Base-by-base conservation (phyloP, 2,329 filamentous ascomycete species). In the Beauveria medogensis region DNA sequence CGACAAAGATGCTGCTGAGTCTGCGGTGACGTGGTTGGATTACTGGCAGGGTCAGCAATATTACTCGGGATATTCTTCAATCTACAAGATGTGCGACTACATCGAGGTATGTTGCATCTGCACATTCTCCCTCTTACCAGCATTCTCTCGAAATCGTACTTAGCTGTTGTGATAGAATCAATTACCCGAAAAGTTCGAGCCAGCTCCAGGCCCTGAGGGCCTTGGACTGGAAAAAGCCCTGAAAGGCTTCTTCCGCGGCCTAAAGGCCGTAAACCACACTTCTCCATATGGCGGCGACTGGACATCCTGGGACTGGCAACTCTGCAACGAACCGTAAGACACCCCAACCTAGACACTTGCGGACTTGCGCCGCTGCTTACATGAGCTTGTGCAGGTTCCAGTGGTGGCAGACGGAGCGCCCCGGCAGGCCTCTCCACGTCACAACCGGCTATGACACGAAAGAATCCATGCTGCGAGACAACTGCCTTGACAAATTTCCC, bases 1-100 rank as follows among this genome's bases (percentile, higher is more conserved):
- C 63, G 73, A 74, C 41, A 77, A 80, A 63, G 81, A 84, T 78
- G 77, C n/a, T 68, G 69, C 65, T 70, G 70, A 3, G 65, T 75
- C 20, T 60, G 64, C 1, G 62, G 55, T 12, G 66, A 66, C 0
- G 61, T 73, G 5, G 67, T 63, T 40, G 56, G 37, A 0, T 77
- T 73, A 9, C 2, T 56, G 54, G 77, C 77, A 79, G 66, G 59
- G 63, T 3, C 72, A 72, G 26, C 67, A 71, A 57, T 68, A 73
- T 30, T 69, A 65, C 34, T 69, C 65, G 2, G 71, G 70, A 28
- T 74, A 76, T 64, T 70, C 68, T 2, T 14, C n/a, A 2, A 72
- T 75, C 53, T 74, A 71, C 63, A 64, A 69, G 59, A 74, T 76
- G 70, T 74, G 71, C 61, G 71, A 75, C 59, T 66, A 65, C 4